phyloP scores from a whole-genome alignment of 768 basidiomycete species.

The Suillus tomentosus region DNA sequence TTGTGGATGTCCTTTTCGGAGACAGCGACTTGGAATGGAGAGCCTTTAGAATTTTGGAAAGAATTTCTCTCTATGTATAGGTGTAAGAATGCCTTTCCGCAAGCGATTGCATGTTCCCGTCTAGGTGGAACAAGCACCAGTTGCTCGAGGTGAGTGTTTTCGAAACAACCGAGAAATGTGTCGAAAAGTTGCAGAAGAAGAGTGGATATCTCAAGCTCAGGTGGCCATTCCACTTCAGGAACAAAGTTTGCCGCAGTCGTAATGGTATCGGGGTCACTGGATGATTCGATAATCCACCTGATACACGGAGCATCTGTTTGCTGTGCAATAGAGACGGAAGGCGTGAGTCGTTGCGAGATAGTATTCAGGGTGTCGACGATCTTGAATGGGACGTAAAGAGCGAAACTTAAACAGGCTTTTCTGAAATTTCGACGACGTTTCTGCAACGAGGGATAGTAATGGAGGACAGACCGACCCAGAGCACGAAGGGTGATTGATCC shows the following conservation, averaged over 20 bases:
- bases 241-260: constrained; percentile 18
- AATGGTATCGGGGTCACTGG: constrained; percentile 12
- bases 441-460: constrained; percentile 3
- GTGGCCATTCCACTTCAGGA: constrained; percentile 18
- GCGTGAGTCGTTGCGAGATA: background rate
- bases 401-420: background rate
- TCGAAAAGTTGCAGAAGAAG: constrained; percentile 12
- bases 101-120: constrained; percentile 13
- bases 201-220: constrained; percentile 16
- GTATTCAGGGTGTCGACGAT: background rate
- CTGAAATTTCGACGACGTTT: constrained; percentile 5
- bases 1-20: constrained; percentile 6
- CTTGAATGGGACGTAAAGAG: constrained; percentile 10
- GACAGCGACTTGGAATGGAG: background rate
- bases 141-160: constrained; percentile 8
- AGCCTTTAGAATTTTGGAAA: background rate
- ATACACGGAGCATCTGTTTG: constrained; percentile 10
- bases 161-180: constrained; percentile 15
- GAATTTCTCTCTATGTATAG: constrained; percentile 13
- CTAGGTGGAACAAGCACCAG: constrained; percentile 5
- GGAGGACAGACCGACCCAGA: constrained; percentile 2
- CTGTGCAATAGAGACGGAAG: background rate
- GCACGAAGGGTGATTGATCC: constrained; percentile 1
- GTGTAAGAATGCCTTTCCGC: constrained; percentile 15
- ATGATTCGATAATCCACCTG: constrained; percentile 14